These are phyloP conservation scores for Sodiomyces alkalinus DNA, from an alignment of 2,329 filamentous ascomycete species.

Conservation along the genomic window DNA sequence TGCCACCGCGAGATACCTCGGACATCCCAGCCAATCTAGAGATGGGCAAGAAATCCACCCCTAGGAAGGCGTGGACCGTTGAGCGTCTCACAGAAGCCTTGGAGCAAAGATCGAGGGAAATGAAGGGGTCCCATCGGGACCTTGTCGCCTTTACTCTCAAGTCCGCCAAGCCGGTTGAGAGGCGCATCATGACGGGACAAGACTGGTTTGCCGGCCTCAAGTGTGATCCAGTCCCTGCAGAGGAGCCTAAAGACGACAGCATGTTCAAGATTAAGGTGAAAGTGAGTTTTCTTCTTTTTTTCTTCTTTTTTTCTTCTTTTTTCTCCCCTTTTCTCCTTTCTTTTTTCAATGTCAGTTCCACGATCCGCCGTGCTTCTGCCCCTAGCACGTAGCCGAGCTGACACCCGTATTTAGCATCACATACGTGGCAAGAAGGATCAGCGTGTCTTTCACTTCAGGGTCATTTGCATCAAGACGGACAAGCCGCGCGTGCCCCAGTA, in stretches of 20 bases:
- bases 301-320: too few relatives aligned
- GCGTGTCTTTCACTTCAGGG: constrained; percentile 23
- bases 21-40: too few relatives aligned
- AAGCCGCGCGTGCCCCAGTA: constrained; percentile 40
- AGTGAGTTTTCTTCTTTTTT: too few relatives aligned
- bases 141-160: constrained; percentile 29
- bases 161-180: constrained; percentile 24
- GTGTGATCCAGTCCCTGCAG: constrained; percentile 15
- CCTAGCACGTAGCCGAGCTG: not conserved
- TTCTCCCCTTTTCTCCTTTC: too few relatives aligned
- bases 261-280: constrained; percentile 36
- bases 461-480: constrained; percentile 32
- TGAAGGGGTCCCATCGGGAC: constrained; percentile 28
- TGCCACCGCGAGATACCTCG: too few relatives aligned
- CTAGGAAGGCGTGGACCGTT: too few relatives aligned
- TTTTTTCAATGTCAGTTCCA: too few relatives aligned
- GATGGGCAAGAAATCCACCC: too few relatives aligned
- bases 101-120: constrained; percentile 22
- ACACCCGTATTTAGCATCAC: constrained; percentile 31
- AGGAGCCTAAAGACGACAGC: constrained; percentile 16
- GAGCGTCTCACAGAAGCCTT: constrained; percentile 14
- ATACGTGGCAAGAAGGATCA: constrained; percentile 27
- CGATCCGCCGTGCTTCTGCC: too few relatives aligned
- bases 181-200: constrained; percentile 22
- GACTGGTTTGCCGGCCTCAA: constrained; percentile 33